Evolutionary conservation across 78 protist genomes (phyloP).

Genomic region (Pelomyxa schiedti): DNA sequence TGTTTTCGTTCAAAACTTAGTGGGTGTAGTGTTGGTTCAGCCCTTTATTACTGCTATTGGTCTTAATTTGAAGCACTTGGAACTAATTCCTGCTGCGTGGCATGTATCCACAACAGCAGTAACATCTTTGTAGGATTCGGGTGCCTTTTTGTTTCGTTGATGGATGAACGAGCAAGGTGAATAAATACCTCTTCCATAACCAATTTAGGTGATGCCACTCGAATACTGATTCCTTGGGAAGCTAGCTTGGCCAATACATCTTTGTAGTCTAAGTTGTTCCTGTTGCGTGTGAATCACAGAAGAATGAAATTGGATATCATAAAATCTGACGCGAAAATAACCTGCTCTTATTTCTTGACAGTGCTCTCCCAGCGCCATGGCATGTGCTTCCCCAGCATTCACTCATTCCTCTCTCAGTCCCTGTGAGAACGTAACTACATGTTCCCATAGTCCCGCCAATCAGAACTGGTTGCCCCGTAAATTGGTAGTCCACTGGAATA

Average conservation of each 20-base stretch:
- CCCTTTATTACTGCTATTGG: conserved; percentile 93
- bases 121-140: conserved; percentile 86
- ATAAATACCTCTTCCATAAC: conserved; percentile 65
- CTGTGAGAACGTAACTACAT: conserved; percentile 75
- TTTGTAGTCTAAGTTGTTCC: conserved; percentile 2
- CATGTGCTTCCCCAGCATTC: conserved; percentile 87
- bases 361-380: conserved; percentile 94
- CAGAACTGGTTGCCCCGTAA: conserved; percentile 86
- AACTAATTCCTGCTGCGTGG: conserved; percentile 82
- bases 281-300: background rate
- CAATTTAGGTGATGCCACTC: conserved; percentile 82
- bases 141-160: too few relatives aligned
- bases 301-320: conserved; percentile 6
- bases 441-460: conserved; percentile 96
- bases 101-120: conserved; percentile 67
- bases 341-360: conserved; percentile 63
- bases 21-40: too few relatives aligned
- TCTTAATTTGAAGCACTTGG: conserved; percentile 60
- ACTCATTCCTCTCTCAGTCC: conserved; percentile 75
- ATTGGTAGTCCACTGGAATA: conserved; percentile 65
- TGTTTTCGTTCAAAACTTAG: too few relatives aligned
- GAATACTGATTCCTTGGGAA: conserved; percentile 63
- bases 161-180: background rate
- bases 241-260: conserved; percentile 54
- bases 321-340: conserved; percentile 39